phyloP scores from a whole-genome alignment of 208 protist genomes.

The Angomonas deanei region DNA sequence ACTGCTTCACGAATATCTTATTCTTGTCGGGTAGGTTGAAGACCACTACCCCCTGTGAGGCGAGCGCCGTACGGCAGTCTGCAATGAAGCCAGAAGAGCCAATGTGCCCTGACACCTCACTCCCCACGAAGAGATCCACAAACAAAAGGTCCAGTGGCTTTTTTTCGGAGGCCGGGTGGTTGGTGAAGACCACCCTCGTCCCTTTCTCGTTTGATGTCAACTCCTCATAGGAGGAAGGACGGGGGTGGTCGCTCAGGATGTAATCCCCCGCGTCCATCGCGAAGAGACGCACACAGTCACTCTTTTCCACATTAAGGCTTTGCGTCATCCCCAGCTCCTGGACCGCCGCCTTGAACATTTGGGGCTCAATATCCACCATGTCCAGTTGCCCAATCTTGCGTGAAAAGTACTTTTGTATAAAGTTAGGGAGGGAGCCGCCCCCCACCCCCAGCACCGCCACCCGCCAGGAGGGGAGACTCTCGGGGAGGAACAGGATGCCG shows the following conservation, averaged over 20 bases:
- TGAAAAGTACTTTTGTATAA: conserved; percentile 67
- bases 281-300: conserved; percentile 32
- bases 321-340: conserved; percentile 68
- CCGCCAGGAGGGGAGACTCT: conserved; percentile 28
- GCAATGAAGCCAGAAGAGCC: conserved; percentile 44
- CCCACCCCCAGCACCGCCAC: conserved; percentile 78
- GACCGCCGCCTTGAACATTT: conserved; percentile 62
- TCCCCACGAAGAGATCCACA: conserved; percentile 80
- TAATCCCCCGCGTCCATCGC: conserved; percentile 38
- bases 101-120: conserved; percentile 33
- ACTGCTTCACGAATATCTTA: conserved; percentile 44
- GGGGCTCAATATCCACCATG: conserved; percentile 77
- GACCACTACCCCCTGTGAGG: conserved; percentile 60
- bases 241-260: conserved; percentile 12
- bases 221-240: no score
- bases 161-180: background rate
- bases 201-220: background rate
- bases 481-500: conserved; percentile 59
- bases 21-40: conserved; percentile 70
- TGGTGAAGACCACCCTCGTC: background rate
- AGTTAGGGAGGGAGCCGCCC: conserved; percentile 69
- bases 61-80: conserved; percentile 41
- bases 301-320: conserved; percentile 24
- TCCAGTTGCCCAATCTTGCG: conserved; percentile 43
- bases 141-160: conserved; percentile 68